phyloP scores from a whole-genome alignment of 106 monocot genomes.

The Phalaenopsis aphrodite region DNA sequence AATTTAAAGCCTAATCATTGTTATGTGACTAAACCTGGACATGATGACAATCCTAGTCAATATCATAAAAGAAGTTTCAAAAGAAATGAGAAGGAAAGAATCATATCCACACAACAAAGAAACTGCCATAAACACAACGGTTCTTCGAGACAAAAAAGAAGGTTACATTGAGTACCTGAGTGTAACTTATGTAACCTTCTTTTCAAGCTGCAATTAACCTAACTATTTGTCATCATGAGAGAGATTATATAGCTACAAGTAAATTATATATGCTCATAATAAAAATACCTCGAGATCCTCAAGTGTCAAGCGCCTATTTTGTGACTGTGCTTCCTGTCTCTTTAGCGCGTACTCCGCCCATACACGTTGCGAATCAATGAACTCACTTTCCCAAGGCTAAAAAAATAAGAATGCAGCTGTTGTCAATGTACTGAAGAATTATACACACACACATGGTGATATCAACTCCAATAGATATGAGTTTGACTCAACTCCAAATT shows the following conservation, averaged over 20 bases:
- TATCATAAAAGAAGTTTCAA: background rate
- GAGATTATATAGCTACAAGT: background rate
- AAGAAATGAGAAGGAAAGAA: background rate
- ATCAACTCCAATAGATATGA: background rate
- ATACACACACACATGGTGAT: background rate
- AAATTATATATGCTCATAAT: background rate
- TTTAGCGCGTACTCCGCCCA: slow-evolving; percentile 99
- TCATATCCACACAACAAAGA: background rate
- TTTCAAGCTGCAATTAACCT: no score
- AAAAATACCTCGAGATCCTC: slow-evolving; percentile 89
- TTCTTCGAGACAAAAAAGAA: background rate
- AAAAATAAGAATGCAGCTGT: slow-evolving; percentile 5
- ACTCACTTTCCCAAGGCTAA: slow-evolving; percentile 99
- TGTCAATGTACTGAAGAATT: background rate
- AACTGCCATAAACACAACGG: background rate
- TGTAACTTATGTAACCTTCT: no score
- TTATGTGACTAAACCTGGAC: background rate
- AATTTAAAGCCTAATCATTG: background rate
- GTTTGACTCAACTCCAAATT: background rate
- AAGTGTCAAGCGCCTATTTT: slow-evolving; percentile 90
- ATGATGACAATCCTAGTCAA: background rate
- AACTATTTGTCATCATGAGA: background rate
- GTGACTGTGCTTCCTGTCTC: slow-evolving; percentile 98
- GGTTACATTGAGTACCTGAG: no score
- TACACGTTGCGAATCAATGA: slow-evolving; percentile 98